Evolutionary conservation across 1,284 basidiomycete species (phyloP).

Genomic region (Rhodotorula sp.): DNA sequence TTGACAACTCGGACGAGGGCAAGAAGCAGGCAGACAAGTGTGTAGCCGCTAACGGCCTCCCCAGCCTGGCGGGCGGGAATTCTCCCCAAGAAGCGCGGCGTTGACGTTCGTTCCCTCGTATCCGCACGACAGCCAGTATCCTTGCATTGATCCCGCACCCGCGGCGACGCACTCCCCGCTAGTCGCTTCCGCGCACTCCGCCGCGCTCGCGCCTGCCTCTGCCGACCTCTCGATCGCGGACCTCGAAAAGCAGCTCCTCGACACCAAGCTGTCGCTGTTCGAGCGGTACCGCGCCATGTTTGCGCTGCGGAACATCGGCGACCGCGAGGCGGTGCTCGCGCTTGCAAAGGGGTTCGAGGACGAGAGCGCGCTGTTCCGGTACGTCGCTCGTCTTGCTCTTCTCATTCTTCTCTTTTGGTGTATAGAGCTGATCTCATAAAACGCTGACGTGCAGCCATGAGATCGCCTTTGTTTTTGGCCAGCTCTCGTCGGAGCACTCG

Average conservation of each 20-base stretch:
- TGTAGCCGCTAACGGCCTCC: background rate
- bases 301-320: constrained; percentile 83
- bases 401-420: too few species aligned
- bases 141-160: constrained; percentile 93
- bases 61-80: too few species aligned
- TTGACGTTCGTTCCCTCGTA: too few species aligned
- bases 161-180: constrained; percentile 54
- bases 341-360: constrained; percentile 87
- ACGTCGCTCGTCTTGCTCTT: constrained; percentile 44
- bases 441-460: constrained; percentile 68
- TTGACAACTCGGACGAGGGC: constrained; percentile 68
- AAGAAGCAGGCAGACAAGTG: constrained; percentile 45
- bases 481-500: constrained; percentile 84
- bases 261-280: constrained; percentile 75
- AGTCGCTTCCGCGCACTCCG: constrained; percentile 40
- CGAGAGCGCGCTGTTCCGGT: constrained; percentile 88
- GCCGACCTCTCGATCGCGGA: constrained; percentile 50
- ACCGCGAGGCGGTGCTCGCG: constrained; percentile 73
- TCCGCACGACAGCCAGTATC: constrained; percentile 61
- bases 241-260: constrained; percentile 69
- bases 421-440: background rate
- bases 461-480: constrained; percentile 97
- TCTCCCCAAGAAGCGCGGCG: too few species aligned
- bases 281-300: constrained; percentile 99
- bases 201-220: constrained; percentile 38